Evolutionary conservation across 1,284 basidiomycete genomes (phyloP).

Genomic region (Naganishia liquefaciens): DNA sequence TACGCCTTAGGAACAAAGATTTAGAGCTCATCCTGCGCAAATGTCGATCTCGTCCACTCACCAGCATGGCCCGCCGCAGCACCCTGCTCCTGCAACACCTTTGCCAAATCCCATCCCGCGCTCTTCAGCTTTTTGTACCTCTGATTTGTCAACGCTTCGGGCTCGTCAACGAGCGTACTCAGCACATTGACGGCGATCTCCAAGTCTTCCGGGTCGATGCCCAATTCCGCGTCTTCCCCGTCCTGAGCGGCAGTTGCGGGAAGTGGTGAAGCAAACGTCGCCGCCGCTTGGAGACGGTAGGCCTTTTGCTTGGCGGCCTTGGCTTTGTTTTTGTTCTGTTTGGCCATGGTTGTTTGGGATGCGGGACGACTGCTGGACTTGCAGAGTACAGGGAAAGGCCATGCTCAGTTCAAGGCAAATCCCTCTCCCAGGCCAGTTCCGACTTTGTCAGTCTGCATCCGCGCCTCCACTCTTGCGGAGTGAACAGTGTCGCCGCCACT

Average conservation of each 20-base stretch:
- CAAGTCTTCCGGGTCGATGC: conserved; percentile 47
- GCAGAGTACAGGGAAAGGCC: too few relatives aligned
- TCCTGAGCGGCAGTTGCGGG: not conserved
- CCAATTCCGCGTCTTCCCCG: conserved; percentile 28
- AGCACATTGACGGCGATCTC: conserved; percentile 48
- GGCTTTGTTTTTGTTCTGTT: conserved; percentile 32
- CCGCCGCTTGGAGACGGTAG: conserved; percentile 24
- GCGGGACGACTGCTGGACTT: not conserved
- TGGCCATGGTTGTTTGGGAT: conserved; percentile 12
- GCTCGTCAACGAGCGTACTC: conserved; percentile 44
- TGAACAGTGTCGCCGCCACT: too few relatives aligned
- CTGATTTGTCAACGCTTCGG: conserved; percentile 44
- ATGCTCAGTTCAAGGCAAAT: too few relatives aligned
- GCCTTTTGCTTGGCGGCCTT: conserved; percentile 35
- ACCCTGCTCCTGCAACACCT: conserved; percentile 46
- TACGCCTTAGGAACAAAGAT: conserved; percentile 52
- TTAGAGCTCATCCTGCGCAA: conserved; percentile 58
- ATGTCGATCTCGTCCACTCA: conserved; percentile 28
- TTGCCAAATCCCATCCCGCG: conserved; percentile 47
- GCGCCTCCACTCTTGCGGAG: too few relatives aligned
- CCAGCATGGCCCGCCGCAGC: conserved; percentile 40
- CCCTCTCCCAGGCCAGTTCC: too few relatives aligned
- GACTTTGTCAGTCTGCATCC: too few relatives aligned
- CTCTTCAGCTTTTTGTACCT: conserved; percentile 51
- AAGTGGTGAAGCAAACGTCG: not conserved